Evolutionary conservation across 78 protist genomes (phyloP), one percentile per base, ranked within the genome.

Genomic region (Dictyostelium firmibasis): DNA sequence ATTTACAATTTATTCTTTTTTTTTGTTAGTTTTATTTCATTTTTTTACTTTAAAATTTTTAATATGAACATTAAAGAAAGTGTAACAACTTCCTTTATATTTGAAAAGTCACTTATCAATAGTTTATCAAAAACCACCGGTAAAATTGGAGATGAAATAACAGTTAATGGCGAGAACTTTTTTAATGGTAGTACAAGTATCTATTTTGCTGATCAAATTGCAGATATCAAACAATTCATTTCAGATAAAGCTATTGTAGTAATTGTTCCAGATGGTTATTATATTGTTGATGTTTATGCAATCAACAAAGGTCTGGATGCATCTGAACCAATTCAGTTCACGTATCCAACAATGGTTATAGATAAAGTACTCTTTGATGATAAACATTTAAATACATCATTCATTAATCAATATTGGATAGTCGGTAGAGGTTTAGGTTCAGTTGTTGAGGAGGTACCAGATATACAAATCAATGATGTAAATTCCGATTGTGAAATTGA

Each of bases 381-480:
- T 20, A 57, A 57, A 57, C 67, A 4, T 57, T 57, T 57, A 23
- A 57, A 57, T 20, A 57, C 67, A 20, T 57, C 67, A 5, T 4
- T 6, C 0, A 6, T 57, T 14, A 57, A 57, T 57, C 67, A 20
- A 20, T 57, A 20, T 20, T 57, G 67, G 67, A 27, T 67, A 27
- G 75, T 67, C n/a, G 75, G 75, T 67, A 67, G 75, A 67, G 35
- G 35, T 27, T 67, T 67, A 67, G 75, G 75, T 67, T 67, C 75
- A 9, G 11, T 27, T 1, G 35, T 67, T 0, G 18, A 10, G 10
- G 36, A 67, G 1, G 8, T 11, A 27, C 75, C 75, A 67, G 36
- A 10, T 27, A 23, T 9, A 57, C 16, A 18, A 57, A 20, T 16
- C 4, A 27, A 57, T 57, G 27, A 4, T 20, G 67, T 57, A 4